A percentile compares a stretch with the other conserved stretches of the same genome.
These are phyloP conservation scores for Trametes sanguinea DNA, from an alignment of 768 basidiomycete species.

Conservation along the genomic window DNA sequence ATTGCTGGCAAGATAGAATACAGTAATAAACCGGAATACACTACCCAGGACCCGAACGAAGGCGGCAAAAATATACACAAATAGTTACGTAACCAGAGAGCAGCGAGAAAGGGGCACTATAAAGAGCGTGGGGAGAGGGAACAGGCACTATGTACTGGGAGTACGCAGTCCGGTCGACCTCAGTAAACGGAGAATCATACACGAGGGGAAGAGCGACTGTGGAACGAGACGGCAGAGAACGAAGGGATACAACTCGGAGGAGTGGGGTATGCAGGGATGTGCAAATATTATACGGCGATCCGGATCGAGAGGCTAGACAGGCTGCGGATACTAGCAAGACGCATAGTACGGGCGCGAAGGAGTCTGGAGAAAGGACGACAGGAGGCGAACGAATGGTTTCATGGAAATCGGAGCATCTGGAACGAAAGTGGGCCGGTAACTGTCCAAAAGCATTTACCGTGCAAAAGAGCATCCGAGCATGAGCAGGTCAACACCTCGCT, in stretches of 20 bases:
- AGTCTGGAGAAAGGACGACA: background rate
- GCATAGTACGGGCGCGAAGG: slow-evolving; percentile 1
- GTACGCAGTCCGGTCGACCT: slow-evolving; percentile 10
- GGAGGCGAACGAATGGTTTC: background rate
- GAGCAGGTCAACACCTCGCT: too few relatives aligned
- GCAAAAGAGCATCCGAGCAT: background rate
- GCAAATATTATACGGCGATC: slow-evolving; percentile 15
- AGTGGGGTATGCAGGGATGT: slow-evolving; percentile 11
- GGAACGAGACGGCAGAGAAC: background rate
- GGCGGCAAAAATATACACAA: slow-evolving; percentile 23
- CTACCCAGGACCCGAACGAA: slow-evolving; percentile 13
- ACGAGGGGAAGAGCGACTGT: background rate
- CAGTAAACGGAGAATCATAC: slow-evolving; percentile 12
- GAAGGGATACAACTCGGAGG: slow-evolving; percentile 24
- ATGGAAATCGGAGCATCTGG: background rate
- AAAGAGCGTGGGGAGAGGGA: slow-evolving; percentile 19
- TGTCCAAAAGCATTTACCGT: background rate
- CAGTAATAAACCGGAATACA: slow-evolving; percentile 23
- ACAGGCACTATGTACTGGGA: background rate
- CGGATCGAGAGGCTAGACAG: background rate
- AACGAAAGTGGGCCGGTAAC: background rate
- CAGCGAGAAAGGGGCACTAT: background rate
- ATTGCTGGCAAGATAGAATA: slow-evolving; percentile 18
- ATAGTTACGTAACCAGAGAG: background rate
- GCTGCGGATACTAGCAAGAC: background rate